Conservation (phyloP, 1,284 basidiomycete species). For the Apiotrichum laibachii region DNA sequence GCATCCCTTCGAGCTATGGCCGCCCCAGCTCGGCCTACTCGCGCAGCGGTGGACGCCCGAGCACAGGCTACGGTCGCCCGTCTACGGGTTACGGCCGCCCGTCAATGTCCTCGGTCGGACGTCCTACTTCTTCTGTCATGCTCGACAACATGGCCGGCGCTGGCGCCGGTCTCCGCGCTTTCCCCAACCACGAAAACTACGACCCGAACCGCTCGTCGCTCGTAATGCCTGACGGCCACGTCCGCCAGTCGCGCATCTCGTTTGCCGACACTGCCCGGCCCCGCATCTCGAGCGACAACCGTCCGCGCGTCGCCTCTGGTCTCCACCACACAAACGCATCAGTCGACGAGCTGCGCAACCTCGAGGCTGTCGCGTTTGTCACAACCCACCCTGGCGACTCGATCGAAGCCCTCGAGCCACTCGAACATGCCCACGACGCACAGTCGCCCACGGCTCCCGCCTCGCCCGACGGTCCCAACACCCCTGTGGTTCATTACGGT, state of each 20-base stretch:
- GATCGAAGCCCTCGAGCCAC: constrained; percentile 25
- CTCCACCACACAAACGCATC: constrained; percentile 43
- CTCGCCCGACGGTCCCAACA: constrained; percentile 7
- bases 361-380: constrained; percentile 31
- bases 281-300: constrained; percentile 62
- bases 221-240: constrained; percentile 54
- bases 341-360: constrained; percentile 45
- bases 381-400: constrained; percentile 16
- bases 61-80: constrained; percentile 58
- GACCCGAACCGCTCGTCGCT: constrained; percentile 55
- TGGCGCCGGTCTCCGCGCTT: constrained; percentile 57
- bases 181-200: constrained; percentile 28
- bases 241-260: constrained; percentile 47
- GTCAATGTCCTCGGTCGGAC: constrained; percentile 31
- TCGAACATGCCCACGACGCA: not conserved
- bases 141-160: constrained; percentile 61
- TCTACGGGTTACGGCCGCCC: constrained; percentile 23
- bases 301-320: constrained; percentile 36
- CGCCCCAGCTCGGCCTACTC: constrained; percentile 53
- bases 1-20: constrained; percentile 72
- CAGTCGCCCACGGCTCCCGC: constrained; percentile 11
- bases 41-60: constrained; percentile 46
- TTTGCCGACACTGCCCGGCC: constrained; percentile 43
- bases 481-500: constrained; percentile 38
- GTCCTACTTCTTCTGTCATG: constrained; percentile 42